phyloP scores from a whole-genome alignment of 768 basidiomycete species.

The Leccinum imitatum region DNA sequence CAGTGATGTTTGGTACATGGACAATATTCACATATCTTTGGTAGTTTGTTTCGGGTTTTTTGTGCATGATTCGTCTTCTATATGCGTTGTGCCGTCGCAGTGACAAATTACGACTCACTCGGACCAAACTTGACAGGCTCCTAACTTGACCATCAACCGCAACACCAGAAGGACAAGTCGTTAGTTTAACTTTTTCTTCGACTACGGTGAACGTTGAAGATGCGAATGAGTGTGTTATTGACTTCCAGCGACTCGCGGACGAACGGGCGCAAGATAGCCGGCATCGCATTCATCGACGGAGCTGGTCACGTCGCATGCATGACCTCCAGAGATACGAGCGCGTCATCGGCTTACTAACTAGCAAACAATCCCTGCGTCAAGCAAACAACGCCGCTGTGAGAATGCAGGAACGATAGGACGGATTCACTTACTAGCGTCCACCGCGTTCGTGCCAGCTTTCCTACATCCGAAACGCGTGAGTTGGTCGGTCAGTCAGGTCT shows the following conservation, averaged over 20 bases:
- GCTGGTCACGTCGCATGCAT: conserved; percentile 56
- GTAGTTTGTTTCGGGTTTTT: no score
- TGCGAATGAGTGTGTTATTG: conserved; percentile 48
- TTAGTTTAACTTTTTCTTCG: no score
- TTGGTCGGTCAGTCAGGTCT: no score
- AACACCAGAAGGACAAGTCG: no score
- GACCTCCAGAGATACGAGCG: conserved; percentile 52
- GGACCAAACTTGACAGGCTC: no score
- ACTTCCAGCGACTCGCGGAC: conserved; percentile 55
- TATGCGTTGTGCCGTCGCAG: no score
- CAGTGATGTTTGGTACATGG: no score
- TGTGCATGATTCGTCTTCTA: no score
- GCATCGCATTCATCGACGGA: conserved; percentile 50
- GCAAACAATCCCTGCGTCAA: neutral
- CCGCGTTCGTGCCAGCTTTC: neutral
- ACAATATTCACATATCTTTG: no score
- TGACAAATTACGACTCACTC: no score
- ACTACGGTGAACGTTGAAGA: conserved; percentile 15
- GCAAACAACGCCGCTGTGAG: neutral
- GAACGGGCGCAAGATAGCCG: conserved; percentile 49
- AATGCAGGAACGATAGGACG: neutral
- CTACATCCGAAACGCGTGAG: no score
- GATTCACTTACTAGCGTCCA: conserved; percentile 33
- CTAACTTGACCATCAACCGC: no score
- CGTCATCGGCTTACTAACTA: conserved; percentile 48